Evolutionary conservation across 179 eudicot genomes (phyloP).

Genomic region (Corrigiola litoralis): DNA sequence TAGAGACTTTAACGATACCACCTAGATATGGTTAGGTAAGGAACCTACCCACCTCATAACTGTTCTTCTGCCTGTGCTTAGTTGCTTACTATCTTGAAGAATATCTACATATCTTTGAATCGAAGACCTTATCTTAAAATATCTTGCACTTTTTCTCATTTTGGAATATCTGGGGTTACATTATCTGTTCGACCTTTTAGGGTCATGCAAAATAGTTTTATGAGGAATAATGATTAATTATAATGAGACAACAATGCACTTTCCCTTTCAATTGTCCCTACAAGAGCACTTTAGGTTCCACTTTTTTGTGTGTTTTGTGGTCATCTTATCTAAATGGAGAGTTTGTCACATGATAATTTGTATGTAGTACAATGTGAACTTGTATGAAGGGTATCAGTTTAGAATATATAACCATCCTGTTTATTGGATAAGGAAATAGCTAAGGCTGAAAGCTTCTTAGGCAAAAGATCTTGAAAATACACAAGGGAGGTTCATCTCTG

Average conservation of each 20-base stretch:
- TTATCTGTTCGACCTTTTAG: slow-evolving; percentile 10
- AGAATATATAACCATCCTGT: slow-evolving; percentile 18
- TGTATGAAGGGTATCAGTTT: slow-evolving; percentile 3
- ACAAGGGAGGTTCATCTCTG: slow-evolving; percentile 8
- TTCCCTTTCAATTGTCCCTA: slow-evolving; percentile 19
- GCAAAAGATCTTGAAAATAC: slow-evolving; percentile 3
- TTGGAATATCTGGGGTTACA: neutral
- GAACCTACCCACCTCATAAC: neutral
- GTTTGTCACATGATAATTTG: slow-evolving; percentile 6
- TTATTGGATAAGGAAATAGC: slow-evolving; percentile 24
- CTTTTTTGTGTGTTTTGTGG: slow-evolving; percentile 4
- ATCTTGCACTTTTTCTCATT: slow-evolving; percentile 8
- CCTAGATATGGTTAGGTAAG: neutral
- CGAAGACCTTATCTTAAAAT: neutral
- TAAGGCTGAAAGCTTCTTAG: slow-evolving; percentile 11
- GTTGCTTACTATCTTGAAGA: slow-evolving; percentile 7
- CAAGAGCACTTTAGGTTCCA: slow-evolving; percentile 12
- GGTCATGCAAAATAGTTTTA: neutral
- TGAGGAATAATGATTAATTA: neutral
- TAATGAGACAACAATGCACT: slow-evolving; percentile 17
- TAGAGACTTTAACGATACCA: neutral
- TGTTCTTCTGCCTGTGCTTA: neutral
- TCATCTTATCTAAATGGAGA: slow-evolving; percentile 19
- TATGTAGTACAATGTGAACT: neutral
- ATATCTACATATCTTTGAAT: slow-evolving; percentile 20